phyloP scores from a whole-genome alignment of 2,329 filamentous ascomycete species.

The Xylariaceae sp. region DNA sequence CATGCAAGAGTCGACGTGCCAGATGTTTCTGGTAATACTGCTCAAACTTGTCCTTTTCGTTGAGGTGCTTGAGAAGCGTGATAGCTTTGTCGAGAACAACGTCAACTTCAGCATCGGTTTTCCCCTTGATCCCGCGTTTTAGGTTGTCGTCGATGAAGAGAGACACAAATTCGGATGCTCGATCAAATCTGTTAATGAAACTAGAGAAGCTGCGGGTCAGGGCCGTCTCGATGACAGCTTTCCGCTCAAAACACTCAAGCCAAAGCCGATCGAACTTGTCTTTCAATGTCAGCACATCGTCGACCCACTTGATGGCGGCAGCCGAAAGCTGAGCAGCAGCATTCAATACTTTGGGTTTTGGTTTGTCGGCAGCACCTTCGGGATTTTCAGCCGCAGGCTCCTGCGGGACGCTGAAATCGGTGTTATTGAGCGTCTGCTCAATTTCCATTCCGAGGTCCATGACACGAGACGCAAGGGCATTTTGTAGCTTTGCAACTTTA shows the following conservation, averaged over 20 bases:
- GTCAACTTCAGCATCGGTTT: slow-evolving; percentile 86
- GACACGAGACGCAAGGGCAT: slow-evolving; percentile 70
- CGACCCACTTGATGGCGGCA: slow-evolving; percentile 91
- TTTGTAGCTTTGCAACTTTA: slow-evolving; percentile 67
- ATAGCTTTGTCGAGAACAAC: slow-evolving; percentile 84
- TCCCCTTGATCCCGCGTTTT: slow-evolving; percentile 89
- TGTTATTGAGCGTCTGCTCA: slow-evolving; percentile 63
- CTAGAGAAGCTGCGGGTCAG: slow-evolving; percentile 85
- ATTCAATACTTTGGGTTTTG: slow-evolving; percentile 49
- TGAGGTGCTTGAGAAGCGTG: slow-evolving; percentile 79
- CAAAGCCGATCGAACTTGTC: slow-evolving; percentile 85
- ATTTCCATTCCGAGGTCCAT: slow-evolving; percentile 79
- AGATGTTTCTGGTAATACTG: slow-evolving; percentile 98
- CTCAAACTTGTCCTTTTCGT: slow-evolving; percentile 93
- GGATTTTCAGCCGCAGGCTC: slow-evolving; percentile 35
- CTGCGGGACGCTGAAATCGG: slow-evolving; percentile 46
- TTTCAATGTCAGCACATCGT: slow-evolving; percentile 82
- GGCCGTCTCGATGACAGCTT: slow-evolving; percentile 75
- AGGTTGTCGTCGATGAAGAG: slow-evolving; percentile 96
- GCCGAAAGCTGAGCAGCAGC: slow-evolving; percentile 75
- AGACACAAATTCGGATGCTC: slow-evolving; percentile 88
- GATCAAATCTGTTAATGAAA: slow-evolving; percentile 87
- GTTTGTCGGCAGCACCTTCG: slow-evolving; percentile 49
- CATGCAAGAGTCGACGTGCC: slow-evolving; percentile 80
- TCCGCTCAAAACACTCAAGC: slow-evolving; percentile 67